Percentiles rank a stretch among this genome's conserved stretches.
phyloP scores from a whole-genome alignment of 352 stramenopile genomes.

The Globisporangium takayamanum region DNA sequence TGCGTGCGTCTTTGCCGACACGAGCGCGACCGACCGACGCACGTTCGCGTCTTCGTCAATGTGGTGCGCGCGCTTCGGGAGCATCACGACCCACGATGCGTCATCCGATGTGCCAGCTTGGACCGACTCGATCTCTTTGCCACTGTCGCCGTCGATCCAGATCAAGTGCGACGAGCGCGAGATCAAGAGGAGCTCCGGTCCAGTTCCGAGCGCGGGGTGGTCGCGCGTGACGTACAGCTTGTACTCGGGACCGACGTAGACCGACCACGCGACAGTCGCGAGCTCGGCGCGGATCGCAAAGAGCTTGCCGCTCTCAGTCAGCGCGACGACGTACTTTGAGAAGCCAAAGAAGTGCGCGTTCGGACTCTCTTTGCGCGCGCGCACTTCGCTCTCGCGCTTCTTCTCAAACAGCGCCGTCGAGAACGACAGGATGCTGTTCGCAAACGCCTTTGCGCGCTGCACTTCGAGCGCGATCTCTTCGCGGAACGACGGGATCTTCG shows the following conservation, averaged over 20 bases:
- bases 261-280: conserved; percentile 62
- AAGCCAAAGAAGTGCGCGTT: conserved; percentile 81
- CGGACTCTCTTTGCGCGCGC: conserved; percentile 40
- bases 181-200: conserved; percentile 63
- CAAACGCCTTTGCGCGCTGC: conserved; percentile 43
- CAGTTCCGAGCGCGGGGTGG: conserved; percentile 62
- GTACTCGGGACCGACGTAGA: conserved; percentile 61
- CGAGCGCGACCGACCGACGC: conserved; percentile 53
- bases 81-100: conserved; percentile 53
- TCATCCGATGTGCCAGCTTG: conserved; percentile 12
- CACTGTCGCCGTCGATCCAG: conserved; percentile 70
- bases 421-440: conserved; percentile 37
- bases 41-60: conserved; percentile 49
- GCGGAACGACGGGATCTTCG: conserved; percentile 61
- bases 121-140: conserved; percentile 32
- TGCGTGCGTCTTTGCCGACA: conserved; percentile 39
- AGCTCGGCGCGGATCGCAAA: conserved; percentile 76
- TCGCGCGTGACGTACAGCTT: conserved; percentile 74
- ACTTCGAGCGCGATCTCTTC: conserved; percentile 65
- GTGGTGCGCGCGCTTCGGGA: conserved; percentile 72
- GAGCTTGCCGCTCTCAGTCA: conserved; percentile 74
- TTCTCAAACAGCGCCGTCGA: conserved; percentile 46
- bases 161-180: conserved; percentile 52
- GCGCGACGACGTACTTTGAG: conserved; percentile 73
- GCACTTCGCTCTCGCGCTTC: conserved; percentile 18